Percentiles rank a stretch among this genome's conserved stretches.
phyloP scores from a whole-genome alignment of 2,329 filamentous ascomycete species.

The Pseudopyrenochaeta lycopersici region DNA sequence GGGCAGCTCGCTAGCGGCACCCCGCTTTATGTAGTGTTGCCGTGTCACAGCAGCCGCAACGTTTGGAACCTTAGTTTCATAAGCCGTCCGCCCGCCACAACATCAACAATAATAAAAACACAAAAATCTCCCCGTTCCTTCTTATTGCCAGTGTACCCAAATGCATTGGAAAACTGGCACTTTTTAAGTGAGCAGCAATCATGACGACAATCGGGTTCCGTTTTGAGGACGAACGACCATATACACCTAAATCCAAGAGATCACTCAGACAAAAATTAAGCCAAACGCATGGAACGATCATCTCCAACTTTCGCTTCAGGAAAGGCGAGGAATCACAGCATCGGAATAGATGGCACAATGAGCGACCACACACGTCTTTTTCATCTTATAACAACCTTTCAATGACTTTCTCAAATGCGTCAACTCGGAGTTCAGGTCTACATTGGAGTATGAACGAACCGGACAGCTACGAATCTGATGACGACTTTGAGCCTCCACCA shows the following conservation, averaged over 20 bases:
- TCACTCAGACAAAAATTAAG: too few relatives aligned
- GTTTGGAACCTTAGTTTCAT: conserved; percentile 1
- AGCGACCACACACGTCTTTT: too few relatives aligned
- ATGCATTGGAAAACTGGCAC: too few relatives aligned
- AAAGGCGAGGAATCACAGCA: background rate
- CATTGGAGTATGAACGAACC: background rate
- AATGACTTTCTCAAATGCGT: conserved; percentile 6
- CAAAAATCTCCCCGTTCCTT: conserved; percentile 7
- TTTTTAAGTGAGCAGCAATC: background rate
- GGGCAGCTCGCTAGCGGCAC: background rate
- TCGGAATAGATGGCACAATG: too few relatives aligned
- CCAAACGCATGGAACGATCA: background rate
- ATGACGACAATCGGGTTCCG: conserved; percentile 18
- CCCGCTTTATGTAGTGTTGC: conserved; percentile 4
- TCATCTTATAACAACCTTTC: background rate
- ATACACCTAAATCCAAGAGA: conserved; percentile 1
- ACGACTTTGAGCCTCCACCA: background rate
- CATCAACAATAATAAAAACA: conserved; percentile 13
- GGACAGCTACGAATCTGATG: background rate
- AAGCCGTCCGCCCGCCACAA: conserved; percentile 1
- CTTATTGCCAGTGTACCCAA: background rate
- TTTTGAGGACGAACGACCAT: conserved; percentile 6
- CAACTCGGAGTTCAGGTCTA: conserved; percentile 6
- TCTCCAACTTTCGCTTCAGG: background rate
- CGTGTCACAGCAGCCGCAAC: background rate